Evolutionary conservation across 352 stramenopile species (phyloP), one percentile per base, ranked within the genome.

Genomic region (Pythium utonaiense): DNA sequence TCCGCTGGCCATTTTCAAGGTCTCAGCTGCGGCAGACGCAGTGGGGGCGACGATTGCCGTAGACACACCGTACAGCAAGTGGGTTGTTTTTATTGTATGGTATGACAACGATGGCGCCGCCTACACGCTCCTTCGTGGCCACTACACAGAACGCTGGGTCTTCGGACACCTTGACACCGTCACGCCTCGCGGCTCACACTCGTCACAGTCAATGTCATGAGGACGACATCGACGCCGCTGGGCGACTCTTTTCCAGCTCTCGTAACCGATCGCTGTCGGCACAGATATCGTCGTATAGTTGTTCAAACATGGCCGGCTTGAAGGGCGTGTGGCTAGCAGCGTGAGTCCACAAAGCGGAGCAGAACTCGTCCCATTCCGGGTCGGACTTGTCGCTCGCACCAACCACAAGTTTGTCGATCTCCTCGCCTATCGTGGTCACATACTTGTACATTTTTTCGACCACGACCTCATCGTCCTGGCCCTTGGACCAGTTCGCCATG

Each of bases 361-460:
- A 91, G 14, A 92, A 70, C 57, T 93, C 82, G 62, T 95, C 86
- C 70, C 74, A 72, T 62, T 91, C 76, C 31, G 64, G 70, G 6
- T 47, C 30, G 10, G 36, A 22, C 3, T 51, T 25, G 3, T 67
- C 62, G 21, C 65, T 58, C 22, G 75, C 68, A n/a, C 77, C 67
- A 42, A 62, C 60, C 42, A 95, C 82, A 25, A 91, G 75, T n/a
- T 73, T 64, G 72, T 95, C 86, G 58, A 95, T 95, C 41, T 72
- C 71, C 31, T 80, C 75, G 13, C 86, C 86, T 48, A 95, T 95
- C 33, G 80, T 88, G 49, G 74, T 86, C 45, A 95, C 75, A 60
- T 95, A 95, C 67, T 95, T 93, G 67, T 74, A 82, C 62, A 95
- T 78, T 66, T 95, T 95, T 53, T 95, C 86, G 13, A 93, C 77